phyloP scores from a whole-genome alignment of 2,329 filamentous ascomycete species.

The Cladosporium sp. region DNA sequence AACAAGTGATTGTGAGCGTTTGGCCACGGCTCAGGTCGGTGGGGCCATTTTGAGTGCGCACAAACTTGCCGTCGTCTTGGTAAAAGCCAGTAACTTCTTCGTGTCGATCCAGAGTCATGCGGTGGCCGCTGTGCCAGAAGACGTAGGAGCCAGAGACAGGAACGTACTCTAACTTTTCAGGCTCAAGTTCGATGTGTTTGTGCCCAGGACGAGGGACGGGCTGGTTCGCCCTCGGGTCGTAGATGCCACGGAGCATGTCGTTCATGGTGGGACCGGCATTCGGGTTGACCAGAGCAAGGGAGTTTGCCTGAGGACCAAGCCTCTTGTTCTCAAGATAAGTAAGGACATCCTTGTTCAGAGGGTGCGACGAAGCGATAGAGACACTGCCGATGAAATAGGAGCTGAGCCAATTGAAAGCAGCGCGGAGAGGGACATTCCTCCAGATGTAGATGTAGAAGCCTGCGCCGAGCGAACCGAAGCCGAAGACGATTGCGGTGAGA shows the following conservation, averaged over 20 bases:
- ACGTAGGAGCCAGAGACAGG: constrained; percentile 29
- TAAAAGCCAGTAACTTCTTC: constrained; percentile 14
- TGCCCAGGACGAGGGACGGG: not conserved
- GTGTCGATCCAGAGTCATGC: constrained; percentile 7
- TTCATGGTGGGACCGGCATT: not conserved
- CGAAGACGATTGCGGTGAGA: constrained; percentile 1
- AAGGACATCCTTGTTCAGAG: constrained; percentile 9
- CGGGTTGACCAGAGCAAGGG: constrained; percentile 6
- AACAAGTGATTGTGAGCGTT: constrained; percentile 24
- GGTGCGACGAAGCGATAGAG: constrained; percentile 8
- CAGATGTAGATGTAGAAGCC: constrained; percentile 15
- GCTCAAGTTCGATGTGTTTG: not conserved
- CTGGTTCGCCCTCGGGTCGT: not conserved
- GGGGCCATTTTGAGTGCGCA: constrained; percentile 8
- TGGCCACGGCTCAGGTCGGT: not conserved
- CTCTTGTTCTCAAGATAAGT: constrained; percentile 5
- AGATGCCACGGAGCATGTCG: not conserved
- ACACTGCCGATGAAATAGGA: constrained; percentile 8
- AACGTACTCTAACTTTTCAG: constrained; percentile 28
- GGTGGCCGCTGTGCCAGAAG: constrained; percentile 16
- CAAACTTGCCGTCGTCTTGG: constrained; percentile 13
- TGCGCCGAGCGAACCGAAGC: constrained; percentile 5
- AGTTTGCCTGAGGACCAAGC: constrained; percentile 1
- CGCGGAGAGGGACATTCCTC: not conserved
- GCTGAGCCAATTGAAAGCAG: not conserved